These are phyloP conservation scores for Lolium perenne DNA, from an alignment of 176 grass and related monocot species.

Conservation along the genomic window DNA sequence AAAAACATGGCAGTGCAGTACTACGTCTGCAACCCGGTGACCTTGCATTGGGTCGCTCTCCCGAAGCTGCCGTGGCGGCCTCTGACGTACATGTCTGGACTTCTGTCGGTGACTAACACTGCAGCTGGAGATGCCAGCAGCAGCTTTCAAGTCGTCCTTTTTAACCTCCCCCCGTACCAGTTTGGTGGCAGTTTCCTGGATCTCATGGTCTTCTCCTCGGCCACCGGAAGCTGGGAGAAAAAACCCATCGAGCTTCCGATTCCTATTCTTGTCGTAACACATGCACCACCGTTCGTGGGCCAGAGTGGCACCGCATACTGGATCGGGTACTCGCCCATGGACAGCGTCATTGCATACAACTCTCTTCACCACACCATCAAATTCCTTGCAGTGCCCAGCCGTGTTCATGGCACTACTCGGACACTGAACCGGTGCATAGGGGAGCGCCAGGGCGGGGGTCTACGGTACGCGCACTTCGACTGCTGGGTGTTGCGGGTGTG, in stretches of 20 bases:
- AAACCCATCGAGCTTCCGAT: neutral
- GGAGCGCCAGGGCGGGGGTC: neutral
- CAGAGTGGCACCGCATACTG: neutral
- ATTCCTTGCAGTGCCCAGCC: neutral
- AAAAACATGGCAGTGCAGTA: neutral
- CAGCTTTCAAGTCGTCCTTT: neutral
- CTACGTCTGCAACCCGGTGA: neutral
- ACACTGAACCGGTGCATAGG: neutral
- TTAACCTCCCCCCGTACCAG: neutral
- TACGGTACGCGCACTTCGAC: neutral
- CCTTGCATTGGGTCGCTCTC: neutral
- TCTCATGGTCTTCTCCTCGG: neutral
- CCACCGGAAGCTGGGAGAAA: neutral
- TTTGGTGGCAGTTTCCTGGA: neutral
- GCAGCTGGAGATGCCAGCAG: neutral
- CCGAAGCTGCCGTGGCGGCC: neutral
- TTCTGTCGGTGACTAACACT: neutral
- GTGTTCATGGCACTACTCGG: neutral
- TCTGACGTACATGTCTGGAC: neutral
- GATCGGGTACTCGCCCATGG: neutral
- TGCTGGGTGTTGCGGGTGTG: neutral
- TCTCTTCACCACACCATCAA: neutral
- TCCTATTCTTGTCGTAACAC: neutral
- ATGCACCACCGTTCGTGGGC: neutral
- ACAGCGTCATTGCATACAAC: neutral